A percentile compares a stretch with the other conserved stretches of the same genome.
Conservation (phyloP, 306 rosid genomes). For the Psophocarpus tetragonolobus region DNA sequence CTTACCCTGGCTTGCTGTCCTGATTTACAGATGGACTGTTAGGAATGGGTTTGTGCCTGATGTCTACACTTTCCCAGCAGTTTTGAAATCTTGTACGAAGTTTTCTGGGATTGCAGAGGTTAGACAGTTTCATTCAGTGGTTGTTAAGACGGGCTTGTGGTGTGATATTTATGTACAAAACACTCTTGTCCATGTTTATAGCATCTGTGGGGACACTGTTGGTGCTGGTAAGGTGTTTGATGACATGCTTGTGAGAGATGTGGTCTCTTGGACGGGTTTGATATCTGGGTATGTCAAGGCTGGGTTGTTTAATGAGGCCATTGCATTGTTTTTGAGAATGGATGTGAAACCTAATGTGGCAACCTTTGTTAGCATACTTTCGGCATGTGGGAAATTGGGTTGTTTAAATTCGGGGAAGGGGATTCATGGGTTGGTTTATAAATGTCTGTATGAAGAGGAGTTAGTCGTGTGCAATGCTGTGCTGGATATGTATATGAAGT, state of each 20-base stretch:
- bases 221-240: slow-evolving; percentile 68
- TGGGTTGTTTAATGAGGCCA: slow-evolving; percentile 55
- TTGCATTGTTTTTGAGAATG: slow-evolving; percentile 46
- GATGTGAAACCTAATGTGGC: slow-evolving; percentile 70
- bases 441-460: slow-evolving; percentile 37
- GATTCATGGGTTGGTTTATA: slow-evolving; percentile 65
- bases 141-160: slow-evolving; percentile 52
- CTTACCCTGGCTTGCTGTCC: slow-evolving; percentile 45
- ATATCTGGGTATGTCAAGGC: slow-evolving; percentile 64
- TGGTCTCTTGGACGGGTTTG: slow-evolving; percentile 82
- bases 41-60: slow-evolving; percentile 74
- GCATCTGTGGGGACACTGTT: slow-evolving; percentile 54
- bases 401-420: slow-evolving; percentile 58
- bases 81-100: slow-evolving; percentile 75
- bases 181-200: slow-evolving; percentile 55
- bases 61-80: slow-evolving; percentile 61
- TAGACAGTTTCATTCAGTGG: slow-evolving; percentile 58
- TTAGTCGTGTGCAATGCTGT: slow-evolving; percentile 65
- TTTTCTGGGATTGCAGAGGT: slow-evolving; percentile 61
- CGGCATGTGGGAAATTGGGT: slow-evolving; percentile 65
- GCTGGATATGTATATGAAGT: slow-evolving; percentile 74
- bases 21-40: slow-evolving; percentile 48
- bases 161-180: slow-evolving; percentile 64
- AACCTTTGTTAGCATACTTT: slow-evolving; percentile 60
- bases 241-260: slow-evolving; percentile 76